These are phyloP conservation scores for Mikania micrantha DNA, from an alignment of 129 eudicot genomes.

Conservation along the genomic window DNA sequence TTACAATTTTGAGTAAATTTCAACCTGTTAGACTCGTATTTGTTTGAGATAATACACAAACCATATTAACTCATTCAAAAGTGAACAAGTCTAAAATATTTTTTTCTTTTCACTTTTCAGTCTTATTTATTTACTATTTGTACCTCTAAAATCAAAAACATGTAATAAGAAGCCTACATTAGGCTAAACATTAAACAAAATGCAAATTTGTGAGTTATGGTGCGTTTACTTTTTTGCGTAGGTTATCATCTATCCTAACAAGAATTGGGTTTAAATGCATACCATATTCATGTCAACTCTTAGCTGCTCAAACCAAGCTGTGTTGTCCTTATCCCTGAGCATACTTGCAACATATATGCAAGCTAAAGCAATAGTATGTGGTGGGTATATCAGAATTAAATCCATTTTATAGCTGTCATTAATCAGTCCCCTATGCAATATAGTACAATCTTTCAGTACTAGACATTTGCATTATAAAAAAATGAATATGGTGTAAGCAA, in stretches of 20 bases:
- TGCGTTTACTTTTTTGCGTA: not conserved
- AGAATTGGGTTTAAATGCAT: constrained; percentile 14
- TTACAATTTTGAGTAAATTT: not conserved
- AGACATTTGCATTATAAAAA: not conserved
- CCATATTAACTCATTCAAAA: not conserved
- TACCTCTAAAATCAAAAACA: not conserved
- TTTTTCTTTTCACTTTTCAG: not conserved
- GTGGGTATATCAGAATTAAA: constrained; percentile 87
- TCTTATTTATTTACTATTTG: not conserved
- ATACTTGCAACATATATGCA: constrained; percentile 90
- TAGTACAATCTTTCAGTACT: constrained; percentile 2
- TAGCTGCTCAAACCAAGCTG: constrained; percentile 97
- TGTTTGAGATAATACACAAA: not conserved
- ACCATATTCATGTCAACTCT: constrained; percentile 98
- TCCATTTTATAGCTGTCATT: constrained; percentile 97
- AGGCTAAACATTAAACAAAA: not conserved
- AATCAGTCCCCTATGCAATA: constrained; percentile 70
- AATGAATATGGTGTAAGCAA: not conserved
- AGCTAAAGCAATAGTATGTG: constrained; percentile 85
- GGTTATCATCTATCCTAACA: constrained; percentile 8
- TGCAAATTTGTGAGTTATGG: not conserved
- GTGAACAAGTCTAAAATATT: not conserved
- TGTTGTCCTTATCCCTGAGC: constrained; percentile 81
- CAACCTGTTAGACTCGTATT: not conserved
- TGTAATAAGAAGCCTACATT: not conserved